Percentiles rank a stretch among this genome's conserved stretches.
phyloP scores from a whole-genome alignment of 2,329 filamentous ascomycete species.

The Macroventuria anomochaeta region DNA sequence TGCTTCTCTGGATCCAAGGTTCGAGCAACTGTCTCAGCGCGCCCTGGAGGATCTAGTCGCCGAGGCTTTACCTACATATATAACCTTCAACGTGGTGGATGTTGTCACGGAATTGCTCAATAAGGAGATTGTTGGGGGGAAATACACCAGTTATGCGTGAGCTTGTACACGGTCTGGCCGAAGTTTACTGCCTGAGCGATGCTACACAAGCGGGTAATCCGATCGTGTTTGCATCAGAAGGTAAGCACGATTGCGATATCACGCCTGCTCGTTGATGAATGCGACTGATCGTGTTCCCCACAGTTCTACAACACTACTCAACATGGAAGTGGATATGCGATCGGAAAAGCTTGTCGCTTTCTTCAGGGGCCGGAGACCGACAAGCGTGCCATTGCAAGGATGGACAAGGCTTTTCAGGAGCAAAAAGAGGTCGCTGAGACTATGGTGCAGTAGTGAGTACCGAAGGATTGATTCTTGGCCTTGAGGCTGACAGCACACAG shows the following conservation, averaged over 20 bases:
- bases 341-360: conserved; percentile 79
- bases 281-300: conserved; percentile 34
- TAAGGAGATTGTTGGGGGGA: conserved; percentile 68
- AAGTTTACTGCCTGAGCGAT: conserved; percentile 77
- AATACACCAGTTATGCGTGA: conserved; percentile 67
- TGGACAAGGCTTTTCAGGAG: conserved; percentile 65
- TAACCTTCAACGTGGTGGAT: conserved; percentile 70
- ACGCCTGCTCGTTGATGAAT: neutral
- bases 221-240: conserved; percentile 75
- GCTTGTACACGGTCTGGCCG: conserved; percentile 72
- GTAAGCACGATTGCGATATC: conserved; percentile 45
- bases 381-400: conserved; percentile 63
- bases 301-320: conserved; percentile 75
- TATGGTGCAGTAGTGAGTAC: conserved; percentile 70
- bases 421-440: conserved; percentile 73
- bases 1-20: conserved; percentile 59
- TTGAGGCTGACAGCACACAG: conserved; percentile 38
- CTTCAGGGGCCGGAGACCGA: conserved; percentile 76
- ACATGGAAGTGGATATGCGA: conserved; percentile 72
- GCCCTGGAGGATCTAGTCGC: conserved; percentile 67
- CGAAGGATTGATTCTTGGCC: neutral
- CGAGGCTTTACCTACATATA: conserved; percentile 72
- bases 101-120: conserved; percentile 71
- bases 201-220: conserved; percentile 74
- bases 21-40: conserved; percentile 65